phyloP scores from a whole-genome alignment of 73 alveolate species.

The Uronychia binucleata region DNA sequence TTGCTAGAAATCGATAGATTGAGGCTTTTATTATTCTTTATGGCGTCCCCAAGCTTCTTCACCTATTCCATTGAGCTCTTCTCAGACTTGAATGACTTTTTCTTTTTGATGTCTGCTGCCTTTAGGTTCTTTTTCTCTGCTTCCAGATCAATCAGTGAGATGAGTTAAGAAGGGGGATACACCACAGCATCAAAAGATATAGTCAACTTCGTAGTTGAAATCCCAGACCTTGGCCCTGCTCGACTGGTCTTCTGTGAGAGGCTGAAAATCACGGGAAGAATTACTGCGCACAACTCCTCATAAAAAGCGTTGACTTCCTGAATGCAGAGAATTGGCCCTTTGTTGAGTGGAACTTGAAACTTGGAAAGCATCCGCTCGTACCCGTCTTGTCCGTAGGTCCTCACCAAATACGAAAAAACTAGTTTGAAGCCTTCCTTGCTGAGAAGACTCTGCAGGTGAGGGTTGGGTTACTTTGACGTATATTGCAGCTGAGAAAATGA shows the following conservation, averaged over 20 bases:
- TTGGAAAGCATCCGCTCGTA: neutral
- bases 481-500: neutral
- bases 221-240: too few species aligned
- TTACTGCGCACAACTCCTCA: neutral
- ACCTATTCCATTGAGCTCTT: neutral
- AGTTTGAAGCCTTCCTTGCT: neutral
- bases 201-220: neutral
- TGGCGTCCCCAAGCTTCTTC: neutral
- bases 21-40: neutral
- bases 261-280: neutral
- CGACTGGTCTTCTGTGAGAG: too few species aligned
- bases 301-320: neutral
- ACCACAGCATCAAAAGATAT: neutral
- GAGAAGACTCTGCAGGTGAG: neutral
- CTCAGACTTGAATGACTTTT: neutral
- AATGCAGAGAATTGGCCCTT: neutral
- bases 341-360: neutral
- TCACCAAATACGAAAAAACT: neutral
- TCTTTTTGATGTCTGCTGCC: neutral
- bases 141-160: neutral
- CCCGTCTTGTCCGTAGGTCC: neutral
- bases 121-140: neutral
- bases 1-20: neutral
- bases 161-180: neutral
- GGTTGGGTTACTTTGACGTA: neutral